Evolutionary conservation across 495 filamentous ascomycete genomes (phyloP).

Genomic region (Talaromyces adpressus): DNA sequence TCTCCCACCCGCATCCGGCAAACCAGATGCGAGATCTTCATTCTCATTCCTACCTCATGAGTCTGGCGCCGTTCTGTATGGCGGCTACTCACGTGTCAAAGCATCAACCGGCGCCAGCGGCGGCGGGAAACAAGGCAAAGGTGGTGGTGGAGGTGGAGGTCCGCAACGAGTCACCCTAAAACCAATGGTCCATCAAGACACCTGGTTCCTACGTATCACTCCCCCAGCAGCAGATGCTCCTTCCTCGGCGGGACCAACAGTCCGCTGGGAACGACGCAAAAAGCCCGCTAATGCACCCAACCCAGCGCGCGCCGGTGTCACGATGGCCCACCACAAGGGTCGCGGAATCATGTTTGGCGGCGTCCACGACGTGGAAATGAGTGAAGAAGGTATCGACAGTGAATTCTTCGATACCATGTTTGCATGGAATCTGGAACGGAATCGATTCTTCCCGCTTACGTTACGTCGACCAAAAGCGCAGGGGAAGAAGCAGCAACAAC

Average conservation of each 20-base stretch:
- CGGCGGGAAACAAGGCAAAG: conserved; percentile 50
- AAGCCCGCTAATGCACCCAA: conserved; percentile 83
- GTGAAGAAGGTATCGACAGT: conserved; percentile 90
- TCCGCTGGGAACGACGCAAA: conserved; percentile 90
- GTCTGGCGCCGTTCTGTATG: conserved; percentile 78
- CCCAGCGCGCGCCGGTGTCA: conserved; percentile 76
- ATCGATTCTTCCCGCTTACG: conserved; percentile 81
- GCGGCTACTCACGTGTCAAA: conserved; percentile 91
- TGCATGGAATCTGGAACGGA: conserved; percentile 90
- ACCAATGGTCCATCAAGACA: conserved; percentile 86
- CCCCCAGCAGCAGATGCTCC: conserved; percentile 58
- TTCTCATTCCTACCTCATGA: conserved; percentile 91
- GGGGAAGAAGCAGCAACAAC: conserved; percentile 53
- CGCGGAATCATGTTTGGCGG: conserved; percentile 91
- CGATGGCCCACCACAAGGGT: conserved; percentile 88
- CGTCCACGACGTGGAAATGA: conserved; percentile 89
- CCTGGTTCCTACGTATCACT: conserved; percentile 82
- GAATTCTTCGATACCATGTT: conserved; percentile 89
- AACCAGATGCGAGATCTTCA: conserved; percentile 82
- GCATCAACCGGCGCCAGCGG: conserved; percentile 36
- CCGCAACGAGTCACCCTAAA: conserved; percentile 64
- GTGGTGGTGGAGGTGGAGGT: conserved; percentile 31
- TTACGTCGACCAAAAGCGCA: conserved; percentile 60
- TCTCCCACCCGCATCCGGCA: conserved; percentile 66
- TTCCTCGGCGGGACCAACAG: conserved; percentile 51